phyloP scores from a whole-genome alignment of 805 yeast species.

The Torulaspora microellipsoides region DNA sequence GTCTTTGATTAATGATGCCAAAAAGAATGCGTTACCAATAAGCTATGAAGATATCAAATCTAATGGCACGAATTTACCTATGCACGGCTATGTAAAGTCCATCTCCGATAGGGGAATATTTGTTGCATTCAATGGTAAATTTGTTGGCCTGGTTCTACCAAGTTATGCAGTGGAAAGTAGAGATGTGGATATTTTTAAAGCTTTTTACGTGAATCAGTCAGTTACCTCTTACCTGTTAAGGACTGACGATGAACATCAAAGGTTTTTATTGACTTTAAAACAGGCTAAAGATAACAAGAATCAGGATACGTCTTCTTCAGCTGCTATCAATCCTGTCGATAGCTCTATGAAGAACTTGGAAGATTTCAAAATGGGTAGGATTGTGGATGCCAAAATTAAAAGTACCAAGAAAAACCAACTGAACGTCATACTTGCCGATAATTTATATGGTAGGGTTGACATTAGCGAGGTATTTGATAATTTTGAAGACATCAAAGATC shows the following conservation, averaged over 20 bases:
- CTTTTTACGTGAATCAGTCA: conserved; percentile 64
- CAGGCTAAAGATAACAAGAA: conserved; percentile 29
- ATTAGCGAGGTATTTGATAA: conserved; percentile 61
- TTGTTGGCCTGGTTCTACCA: conserved; percentile 80
- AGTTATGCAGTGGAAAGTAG: conserved; percentile 58
- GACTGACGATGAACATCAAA: conserved; percentile 60
- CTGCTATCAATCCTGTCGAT: conserved; percentile 59
- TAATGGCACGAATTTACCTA: conserved; percentile 39
- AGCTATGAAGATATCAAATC: conserved; percentile 51
- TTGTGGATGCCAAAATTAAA: conserved; percentile 56
- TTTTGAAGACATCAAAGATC: conserved; percentile 51
- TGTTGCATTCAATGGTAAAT: conserved; percentile 70
- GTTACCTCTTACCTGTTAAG: conserved; percentile 62
- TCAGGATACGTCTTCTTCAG: conserved; percentile 13
- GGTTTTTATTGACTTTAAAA: conserved; percentile 65
- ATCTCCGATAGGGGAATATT: conserved; percentile 79
- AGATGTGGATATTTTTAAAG: conserved; percentile 48
- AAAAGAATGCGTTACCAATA: conserved; percentile 49
- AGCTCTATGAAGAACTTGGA: conserved; percentile 40
- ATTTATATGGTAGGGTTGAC: conserved; percentile 75
- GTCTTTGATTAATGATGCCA: conserved; percentile 63
- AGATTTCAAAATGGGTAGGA: conserved; percentile 56
- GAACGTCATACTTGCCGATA: conserved; percentile 70
- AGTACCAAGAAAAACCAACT: conserved; percentile 68
- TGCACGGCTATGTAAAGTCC: conserved; percentile 74